Evolutionary conservation across 2,329 filamentous ascomycete genomes (phyloP).

Genomic region (Fusarium robinianum): DNA sequence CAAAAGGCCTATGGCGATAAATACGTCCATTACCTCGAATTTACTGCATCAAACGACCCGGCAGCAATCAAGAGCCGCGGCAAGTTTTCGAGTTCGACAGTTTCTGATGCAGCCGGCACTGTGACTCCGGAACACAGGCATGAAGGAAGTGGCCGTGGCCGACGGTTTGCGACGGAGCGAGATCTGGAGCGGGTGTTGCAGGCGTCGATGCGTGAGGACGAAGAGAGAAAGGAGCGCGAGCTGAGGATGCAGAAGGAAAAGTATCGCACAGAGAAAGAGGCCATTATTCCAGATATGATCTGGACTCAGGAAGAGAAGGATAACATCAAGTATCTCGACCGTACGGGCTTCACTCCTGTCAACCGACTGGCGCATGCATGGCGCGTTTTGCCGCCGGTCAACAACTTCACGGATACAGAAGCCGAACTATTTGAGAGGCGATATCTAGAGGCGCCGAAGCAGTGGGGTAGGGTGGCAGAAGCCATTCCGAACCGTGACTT

Average conservation of each 20-base stretch:
- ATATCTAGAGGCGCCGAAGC: slow-evolving; percentile 77
- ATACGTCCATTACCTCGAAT: slow-evolving; percentile 58
- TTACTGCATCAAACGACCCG: slow-evolving; percentile 60
- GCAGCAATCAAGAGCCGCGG: slow-evolving; percentile 59
- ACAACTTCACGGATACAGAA: slow-evolving; percentile 77
- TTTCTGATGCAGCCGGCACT: slow-evolving; percentile 41
- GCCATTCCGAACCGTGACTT: slow-evolving; percentile 70
- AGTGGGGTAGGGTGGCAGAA: slow-evolving; percentile 78
- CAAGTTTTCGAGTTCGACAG: slow-evolving; percentile 52
- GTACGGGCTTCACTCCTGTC: slow-evolving; percentile 65
- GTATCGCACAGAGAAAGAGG: slow-evolving; percentile 77
- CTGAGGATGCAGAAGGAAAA: slow-evolving; percentile 67
- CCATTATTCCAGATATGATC: slow-evolving; percentile 72
- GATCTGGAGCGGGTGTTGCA: slow-evolving; percentile 74
- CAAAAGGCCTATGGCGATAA: slow-evolving; percentile 51
- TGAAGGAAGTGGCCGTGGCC: slow-evolving; percentile 58
- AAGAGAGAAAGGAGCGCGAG: slow-evolving; percentile 71
- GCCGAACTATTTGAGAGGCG: slow-evolving; percentile 71
- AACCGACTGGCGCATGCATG: slow-evolving; percentile 71
- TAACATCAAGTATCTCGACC: slow-evolving; percentile 65
- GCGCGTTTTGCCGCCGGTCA: slow-evolving; percentile 71
- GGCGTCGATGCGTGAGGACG: slow-evolving; percentile 72
- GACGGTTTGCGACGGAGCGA: slow-evolving; percentile 70
- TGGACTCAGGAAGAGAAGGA: slow-evolving; percentile 64
- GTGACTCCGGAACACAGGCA: slow-evolving; percentile 58